Percentiles rank a stretch among this genome's conserved stretches.
These are phyloP conservation scores for Vigna nakashimae DNA, from an alignment of 306 rosid genomes.

Conservation along the genomic window DNA sequence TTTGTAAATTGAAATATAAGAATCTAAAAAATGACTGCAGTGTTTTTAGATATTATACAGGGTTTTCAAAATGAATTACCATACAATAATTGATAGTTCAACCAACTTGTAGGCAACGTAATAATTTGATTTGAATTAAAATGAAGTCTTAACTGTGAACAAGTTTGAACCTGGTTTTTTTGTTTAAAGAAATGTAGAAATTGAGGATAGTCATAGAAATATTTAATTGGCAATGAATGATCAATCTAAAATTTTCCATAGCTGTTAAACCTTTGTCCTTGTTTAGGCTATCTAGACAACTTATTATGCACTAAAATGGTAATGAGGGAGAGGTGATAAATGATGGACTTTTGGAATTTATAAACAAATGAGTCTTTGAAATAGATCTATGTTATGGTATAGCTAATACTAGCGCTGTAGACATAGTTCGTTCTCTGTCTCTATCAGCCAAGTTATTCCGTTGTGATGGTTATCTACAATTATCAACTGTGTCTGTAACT, in stretches of 20 bases:
- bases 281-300: background rate
- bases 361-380: no score
- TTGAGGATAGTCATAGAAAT: background rate
- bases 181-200: background rate
- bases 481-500: background rate
- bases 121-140: constrained; percentile 3
- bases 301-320: constrained; percentile 1
- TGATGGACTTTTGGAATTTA: background rate
- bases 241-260: constrained; percentile 16
- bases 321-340: constrained; percentile 9
- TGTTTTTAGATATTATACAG: constrained; percentile 12
- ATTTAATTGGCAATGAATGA: constrained; percentile 16
- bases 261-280: constrained; percentile 20
- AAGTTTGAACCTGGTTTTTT: background rate
- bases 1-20: background rate
- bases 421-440: background rate
- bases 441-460: background rate
- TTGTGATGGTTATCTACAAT: background rate
- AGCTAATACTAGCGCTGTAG: no score
- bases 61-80: constrained; percentile 22
- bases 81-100: constrained; percentile 17
- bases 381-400: no score
- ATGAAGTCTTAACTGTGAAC: background rate
- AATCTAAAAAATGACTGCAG: background rate
- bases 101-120: background rate